phyloP scores from a whole-genome alignment of 306 rosid species.

The Cajanus cajan region DNA sequence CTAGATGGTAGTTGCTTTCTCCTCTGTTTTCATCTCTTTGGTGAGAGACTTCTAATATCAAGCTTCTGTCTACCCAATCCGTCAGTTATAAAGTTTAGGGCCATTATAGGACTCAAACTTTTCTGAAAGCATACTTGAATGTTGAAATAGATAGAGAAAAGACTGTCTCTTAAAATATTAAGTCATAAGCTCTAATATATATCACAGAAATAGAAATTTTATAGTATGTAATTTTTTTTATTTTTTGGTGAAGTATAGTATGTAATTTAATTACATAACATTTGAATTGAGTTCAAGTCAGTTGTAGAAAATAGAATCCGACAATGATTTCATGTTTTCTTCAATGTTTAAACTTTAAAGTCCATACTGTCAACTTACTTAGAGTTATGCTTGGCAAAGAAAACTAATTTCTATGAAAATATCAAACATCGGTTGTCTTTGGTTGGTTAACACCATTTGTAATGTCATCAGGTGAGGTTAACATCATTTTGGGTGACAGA shows the following conservation, averaged over 20 bases:
- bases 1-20: not conserved
- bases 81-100: not conserved
- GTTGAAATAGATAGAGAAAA: not conserved
- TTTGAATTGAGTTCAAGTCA: not conserved
- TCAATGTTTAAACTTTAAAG: not conserved
- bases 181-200: not conserved
- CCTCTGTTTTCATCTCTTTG: not conserved
- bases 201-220: not conserved
- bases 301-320: not conserved
- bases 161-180: not conserved
- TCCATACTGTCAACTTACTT: slow-evolving; percentile 6
- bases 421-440: not conserved
- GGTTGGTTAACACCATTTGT: not conserved
- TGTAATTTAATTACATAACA: not conserved
- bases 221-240: not conserved
- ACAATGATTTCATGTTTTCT: not conserved
- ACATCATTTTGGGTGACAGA: not conserved
- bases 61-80: slow-evolving; percentile 11
- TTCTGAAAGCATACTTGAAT: not conserved
- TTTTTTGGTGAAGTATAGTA: no score
- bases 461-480: not conserved
- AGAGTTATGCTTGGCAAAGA: not conserved
- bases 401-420: not conserved
- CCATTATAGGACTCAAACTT: slow-evolving; percentile 12
- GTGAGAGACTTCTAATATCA: not conserved